Evolutionary conservation across 2,329 filamentous ascomycete genomes (phyloP).

Genomic region (Beauveria scarabaeidicola): DNA sequence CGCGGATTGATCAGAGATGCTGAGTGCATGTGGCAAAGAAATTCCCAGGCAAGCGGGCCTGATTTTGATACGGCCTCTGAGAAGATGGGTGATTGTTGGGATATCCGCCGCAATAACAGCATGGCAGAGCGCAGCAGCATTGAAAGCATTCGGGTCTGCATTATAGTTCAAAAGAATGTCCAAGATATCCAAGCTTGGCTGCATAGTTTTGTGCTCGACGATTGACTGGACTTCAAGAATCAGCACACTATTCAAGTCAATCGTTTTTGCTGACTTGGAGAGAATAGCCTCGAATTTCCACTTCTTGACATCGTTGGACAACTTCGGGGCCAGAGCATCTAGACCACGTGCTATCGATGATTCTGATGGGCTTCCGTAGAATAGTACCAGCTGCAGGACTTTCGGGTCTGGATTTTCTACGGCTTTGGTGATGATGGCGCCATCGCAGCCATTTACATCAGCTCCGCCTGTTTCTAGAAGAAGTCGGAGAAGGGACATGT

Average conservation of each 20-base stretch:
- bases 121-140: slow-evolving; percentile 41
- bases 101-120: slow-evolving; percentile 39
- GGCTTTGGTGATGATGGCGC: slow-evolving; percentile 34
- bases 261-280: slow-evolving; percentile 32
- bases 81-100: slow-evolving; percentile 40
- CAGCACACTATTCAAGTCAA: slow-evolving; percentile 37
- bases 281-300: slow-evolving; percentile 42
- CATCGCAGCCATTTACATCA: slow-evolving; percentile 42
- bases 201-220: slow-evolving; percentile 27
- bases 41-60: slow-evolving; percentile 35
- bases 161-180: slow-evolving; percentile 40
- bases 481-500: slow-evolving; percentile 39
- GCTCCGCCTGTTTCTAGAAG: slow-evolving; percentile 43
- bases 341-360: slow-evolving; percentile 37
- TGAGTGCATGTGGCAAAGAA: slow-evolving; percentile 44
- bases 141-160: slow-evolving; percentile 46
- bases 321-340: slow-evolving; percentile 32
- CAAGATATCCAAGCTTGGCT: slow-evolving; percentile 35
- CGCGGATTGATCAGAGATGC: slow-evolving; percentile 41
- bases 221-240: slow-evolving; percentile 42
- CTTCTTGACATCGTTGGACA: slow-evolving; percentile 37
- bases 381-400: slow-evolving; percentile 39
- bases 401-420: slow-evolving; percentile 36
- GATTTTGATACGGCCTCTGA: slow-evolving; percentile 29
- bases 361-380: slow-evolving; percentile 34